Percentiles rank a stretch among this genome's conserved stretches.
Conservation (phyloP, 345 rosid species). For the Eucalyptus cloeziana region DNA sequence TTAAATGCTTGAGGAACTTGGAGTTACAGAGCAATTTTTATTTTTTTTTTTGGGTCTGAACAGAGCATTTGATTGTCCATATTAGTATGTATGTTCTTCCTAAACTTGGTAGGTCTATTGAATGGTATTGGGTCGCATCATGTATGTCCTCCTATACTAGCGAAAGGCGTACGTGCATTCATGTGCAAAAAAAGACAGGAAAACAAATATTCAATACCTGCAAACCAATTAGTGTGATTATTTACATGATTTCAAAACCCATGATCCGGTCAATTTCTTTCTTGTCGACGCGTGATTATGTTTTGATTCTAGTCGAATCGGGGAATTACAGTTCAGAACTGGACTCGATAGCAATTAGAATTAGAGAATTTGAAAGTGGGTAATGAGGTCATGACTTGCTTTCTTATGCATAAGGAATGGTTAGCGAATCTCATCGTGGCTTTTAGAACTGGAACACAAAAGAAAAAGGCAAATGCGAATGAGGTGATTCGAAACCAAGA, state of each 20-base stretch:
- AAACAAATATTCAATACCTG: not conserved
- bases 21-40: not conserved
- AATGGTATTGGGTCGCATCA: not conserved
- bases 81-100: not conserved
- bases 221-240: not conserved
- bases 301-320: not conserved
- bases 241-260: not conserved
- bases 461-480: not conserved
- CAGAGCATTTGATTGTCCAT: not conserved
- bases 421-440: not conserved
- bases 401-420: not conserved
- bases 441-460: not conserved
- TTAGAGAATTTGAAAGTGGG: not conserved
- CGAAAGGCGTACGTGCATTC: not conserved
- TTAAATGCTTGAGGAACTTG: slow-evolving; percentile 16
- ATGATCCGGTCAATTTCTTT: not conserved
- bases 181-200: not conserved
- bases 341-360: not conserved
- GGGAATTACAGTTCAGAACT: not conserved
- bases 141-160: not conserved
- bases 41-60: no score
- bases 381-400: not conserved
- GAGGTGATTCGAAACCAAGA: not conserved
- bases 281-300: not conserved
- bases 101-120: not conserved